A percentile compares a stretch with the other conserved stretches of the same genome.
phyloP scores from a whole-genome alignment of 2,329 filamentous ascomycete genomes.

The Alternaria sp. region DNA sequence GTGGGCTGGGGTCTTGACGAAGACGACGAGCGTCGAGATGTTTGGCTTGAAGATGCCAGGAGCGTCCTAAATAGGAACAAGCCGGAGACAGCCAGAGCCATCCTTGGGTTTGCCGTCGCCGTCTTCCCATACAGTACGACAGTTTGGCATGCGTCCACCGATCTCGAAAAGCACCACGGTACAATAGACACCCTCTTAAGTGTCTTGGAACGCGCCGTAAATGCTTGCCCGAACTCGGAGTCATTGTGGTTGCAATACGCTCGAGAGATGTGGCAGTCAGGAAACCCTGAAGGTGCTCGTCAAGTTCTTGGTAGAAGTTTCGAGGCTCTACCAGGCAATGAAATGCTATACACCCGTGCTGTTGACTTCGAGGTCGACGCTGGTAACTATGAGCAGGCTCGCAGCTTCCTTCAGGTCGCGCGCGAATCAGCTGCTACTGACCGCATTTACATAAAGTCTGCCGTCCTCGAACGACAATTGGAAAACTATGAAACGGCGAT shows the following conservation, averaged over 20 bases:
- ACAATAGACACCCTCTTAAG: constrained; percentile 82
- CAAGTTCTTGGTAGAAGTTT: constrained; percentile 88
- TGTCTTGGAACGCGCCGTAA: constrained; percentile 90
- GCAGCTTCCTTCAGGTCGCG: constrained; percentile 81
- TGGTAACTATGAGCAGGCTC: constrained; percentile 79
- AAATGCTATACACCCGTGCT: constrained; percentile 96
- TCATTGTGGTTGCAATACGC: constrained; percentile 96
- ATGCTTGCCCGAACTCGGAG: constrained; percentile 89
- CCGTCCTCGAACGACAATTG: constrained; percentile 88
- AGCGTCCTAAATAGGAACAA: constrained; percentile 79
- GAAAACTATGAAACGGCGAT: constrained; percentile 82
- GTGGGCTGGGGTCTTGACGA: constrained; percentile 93
- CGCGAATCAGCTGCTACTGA: constrained; percentile 91
- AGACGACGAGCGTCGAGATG: constrained; percentile 93
- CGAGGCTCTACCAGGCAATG: constrained; percentile 93
- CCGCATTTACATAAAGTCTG: constrained; percentile 95
- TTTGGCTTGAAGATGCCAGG: constrained; percentile 94
- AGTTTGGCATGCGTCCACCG: constrained; percentile 88
- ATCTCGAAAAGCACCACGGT: constrained; percentile 90
- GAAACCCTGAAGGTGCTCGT: constrained; percentile 85
- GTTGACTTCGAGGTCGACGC: constrained; percentile 97
- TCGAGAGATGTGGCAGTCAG: constrained; percentile 90
- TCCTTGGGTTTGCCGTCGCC: constrained; percentile 88
- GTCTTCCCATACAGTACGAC: constrained; percentile 89
- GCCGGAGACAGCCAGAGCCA: constrained; percentile 90